Evolutionary conservation across 1,284 basidiomycete genomes (phyloP).

Genomic region (Termitomyces sp.): DNA sequence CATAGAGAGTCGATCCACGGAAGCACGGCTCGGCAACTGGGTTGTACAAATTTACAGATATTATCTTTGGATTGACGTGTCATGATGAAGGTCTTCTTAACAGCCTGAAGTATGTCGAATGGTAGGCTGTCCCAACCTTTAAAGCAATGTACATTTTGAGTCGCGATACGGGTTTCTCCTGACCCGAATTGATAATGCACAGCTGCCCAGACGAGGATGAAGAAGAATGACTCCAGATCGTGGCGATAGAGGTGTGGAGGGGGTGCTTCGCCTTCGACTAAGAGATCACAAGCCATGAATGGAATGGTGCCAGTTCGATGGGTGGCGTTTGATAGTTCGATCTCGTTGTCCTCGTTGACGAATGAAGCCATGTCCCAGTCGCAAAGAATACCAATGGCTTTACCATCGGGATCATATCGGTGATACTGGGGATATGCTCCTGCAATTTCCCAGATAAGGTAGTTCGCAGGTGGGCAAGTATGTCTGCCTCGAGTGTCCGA

Average conservation of each 20-base stretch:
- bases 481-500: constrained; percentile 2
- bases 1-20: not conserved
- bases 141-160: not conserved
- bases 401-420: not conserved
- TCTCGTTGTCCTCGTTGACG: not conserved
- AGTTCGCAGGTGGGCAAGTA: not conserved
- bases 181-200: constrained; percentile 7
- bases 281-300: constrained; percentile 10
- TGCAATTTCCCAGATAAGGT: too few species aligned
- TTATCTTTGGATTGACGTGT: not conserved
- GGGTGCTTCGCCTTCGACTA: not conserved
- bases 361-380: constrained; percentile 12
- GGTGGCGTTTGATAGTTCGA: not conserved
- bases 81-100: not conserved
- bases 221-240: constrained; percentile 10
- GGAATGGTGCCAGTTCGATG: constrained; percentile 9
- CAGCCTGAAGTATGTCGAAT: not conserved
- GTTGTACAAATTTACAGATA: not conserved
- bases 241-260: constrained; percentile 9
- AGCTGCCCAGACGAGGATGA: constrained; percentile 2
- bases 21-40: not conserved
- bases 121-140: not conserved
- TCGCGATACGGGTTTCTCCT: not conserved
- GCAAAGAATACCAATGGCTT: constrained; percentile 4
- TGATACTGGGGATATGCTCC: too few species aligned